These are phyloP conservation scores for Porpolomopsis calyptriformis DNA, from an alignment of 768 basidiomycete species.

Conservation along the genomic window DNA sequence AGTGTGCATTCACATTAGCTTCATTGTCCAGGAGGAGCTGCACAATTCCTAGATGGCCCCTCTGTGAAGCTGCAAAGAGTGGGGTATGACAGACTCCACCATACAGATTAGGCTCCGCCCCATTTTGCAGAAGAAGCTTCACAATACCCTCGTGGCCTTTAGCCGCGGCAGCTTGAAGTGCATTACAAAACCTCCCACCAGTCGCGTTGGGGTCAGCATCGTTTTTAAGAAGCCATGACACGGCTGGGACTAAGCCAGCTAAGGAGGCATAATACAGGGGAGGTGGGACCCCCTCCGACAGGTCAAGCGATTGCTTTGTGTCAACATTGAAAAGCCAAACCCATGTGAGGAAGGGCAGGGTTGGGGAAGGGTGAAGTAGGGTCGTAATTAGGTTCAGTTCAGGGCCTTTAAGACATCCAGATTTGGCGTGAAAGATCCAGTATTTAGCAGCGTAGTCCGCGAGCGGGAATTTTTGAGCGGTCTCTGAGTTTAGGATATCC, in stretches of 20 bases:
- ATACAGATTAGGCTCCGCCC: background rate
- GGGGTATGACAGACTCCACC: background rate
- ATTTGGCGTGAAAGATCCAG: background rate
- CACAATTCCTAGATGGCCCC: background rate
- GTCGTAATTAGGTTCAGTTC: background rate
- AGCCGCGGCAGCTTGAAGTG: background rate
- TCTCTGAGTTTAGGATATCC: conserved; percentile 35
- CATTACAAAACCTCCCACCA: background rate
- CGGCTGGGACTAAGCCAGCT: background rate
- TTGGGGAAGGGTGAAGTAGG: background rate
- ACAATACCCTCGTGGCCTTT: background rate
- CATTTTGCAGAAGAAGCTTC: background rate
- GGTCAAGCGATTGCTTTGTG: background rate
- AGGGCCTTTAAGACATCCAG: background rate
- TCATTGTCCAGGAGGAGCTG: background rate
- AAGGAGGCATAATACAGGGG: background rate
- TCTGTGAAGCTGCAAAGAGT: background rate
- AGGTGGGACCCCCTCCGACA: background rate
- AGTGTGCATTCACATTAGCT: background rate
- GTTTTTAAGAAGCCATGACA: background rate
- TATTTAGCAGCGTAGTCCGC: background rate
- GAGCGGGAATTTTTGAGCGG: background rate
- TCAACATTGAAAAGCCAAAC: background rate
- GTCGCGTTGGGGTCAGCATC: background rate
- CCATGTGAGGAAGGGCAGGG: background rate